Evolutionary conservation across 192 early-diverging fungal genomes (phyloP), one percentile per base, ranked within the genome.

Genomic region (Chytriomyces sp.): DNA sequence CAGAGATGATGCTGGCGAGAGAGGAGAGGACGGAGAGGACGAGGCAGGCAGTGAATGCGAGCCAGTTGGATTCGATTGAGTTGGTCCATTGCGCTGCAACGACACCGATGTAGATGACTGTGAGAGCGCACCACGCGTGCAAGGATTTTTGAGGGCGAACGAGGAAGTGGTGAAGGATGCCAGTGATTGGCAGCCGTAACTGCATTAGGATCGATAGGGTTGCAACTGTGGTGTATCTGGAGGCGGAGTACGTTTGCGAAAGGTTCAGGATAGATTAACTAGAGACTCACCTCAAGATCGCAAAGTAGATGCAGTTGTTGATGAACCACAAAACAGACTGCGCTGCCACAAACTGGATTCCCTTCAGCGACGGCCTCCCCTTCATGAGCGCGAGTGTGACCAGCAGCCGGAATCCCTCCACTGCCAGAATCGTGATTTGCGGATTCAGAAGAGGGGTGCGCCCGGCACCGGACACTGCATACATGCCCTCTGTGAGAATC

Each of bases 141-240:
- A 56, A 54, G 8, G 40, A 58, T 25, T 12, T 10, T 32, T 67
- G 64, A 0, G 57, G 57, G n/a, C 52, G 40, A 54, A 67, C 44
- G 17, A 49, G 22, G 19, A 67, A 67, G 34, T 67, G 64, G 49
- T 67, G 64, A 12, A 67, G 49, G 40, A 67, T 67, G 39, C 44
- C 64, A 10, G 64, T 67, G 44, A 67, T 49, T 10, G 64, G 64
- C 28, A 67, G 25, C 10, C 52, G 64, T 26, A 67, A 49, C 32
- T 54, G 64, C 40, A 67, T 19, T 7, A 67, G 52, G 52, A 54
- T 54, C 3, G 26, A 32, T 10, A 67, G 19, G 19, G 64, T 67
- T 17, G 64, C 64, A 3, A 54, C 64, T 25, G 64, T 58, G 17
- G 64, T 32, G 33, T 67, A 32, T 3, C 52, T 67, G 49, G n/a